Percentiles rank a stretch among this genome's conserved stretches.
Evolutionary conservation across 768 basidiomycete species (phyloP).

Genomic region (Xerocomus spinulosus): DNA sequence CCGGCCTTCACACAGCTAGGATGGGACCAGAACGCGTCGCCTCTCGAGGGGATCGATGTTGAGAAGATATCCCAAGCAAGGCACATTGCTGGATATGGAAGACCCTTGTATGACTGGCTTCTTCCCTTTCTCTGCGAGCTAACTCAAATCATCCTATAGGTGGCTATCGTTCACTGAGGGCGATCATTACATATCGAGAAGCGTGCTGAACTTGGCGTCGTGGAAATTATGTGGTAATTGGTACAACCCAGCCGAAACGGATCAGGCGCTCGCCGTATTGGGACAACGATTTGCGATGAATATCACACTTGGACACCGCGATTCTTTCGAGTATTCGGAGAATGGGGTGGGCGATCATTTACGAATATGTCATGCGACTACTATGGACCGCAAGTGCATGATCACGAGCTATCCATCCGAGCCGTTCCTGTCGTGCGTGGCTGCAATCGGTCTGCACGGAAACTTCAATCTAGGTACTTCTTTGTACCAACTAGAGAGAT

Average conservation of each 20-base stretch:
- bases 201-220: not conserved
- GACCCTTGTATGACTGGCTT: not conserved
- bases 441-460: not conserved
- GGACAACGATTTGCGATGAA: not conserved
- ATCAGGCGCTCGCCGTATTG: not conserved
- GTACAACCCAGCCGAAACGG: not conserved
- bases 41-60: not conserved
- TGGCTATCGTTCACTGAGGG: slow-evolving; percentile 9
- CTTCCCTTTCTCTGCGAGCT: not conserved
- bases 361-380: not conserved
- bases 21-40: slow-evolving; percentile 14
- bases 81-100: not conserved
- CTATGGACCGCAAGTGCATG: not conserved
- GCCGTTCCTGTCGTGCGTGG: slow-evolving; percentile 9
- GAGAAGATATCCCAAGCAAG: not conserved
- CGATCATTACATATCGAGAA: not conserved
- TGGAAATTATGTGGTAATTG: not conserved
- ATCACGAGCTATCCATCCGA: slow-evolving; percentile 15
- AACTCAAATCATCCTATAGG: not conserved
- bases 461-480: not conserved
- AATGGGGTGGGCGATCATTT: slow-evolving; percentile 1
- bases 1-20: slow-evolving; percentile 7
- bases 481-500: not conserved
- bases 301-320: not conserved
- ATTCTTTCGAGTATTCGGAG: not conserved